Percentiles rank a stretch among this genome's conserved stretches.
Evolutionary conservation across 352 stramenopile genomes (phyloP).

Genomic region (Phytophthora chlamydospora): DNA sequence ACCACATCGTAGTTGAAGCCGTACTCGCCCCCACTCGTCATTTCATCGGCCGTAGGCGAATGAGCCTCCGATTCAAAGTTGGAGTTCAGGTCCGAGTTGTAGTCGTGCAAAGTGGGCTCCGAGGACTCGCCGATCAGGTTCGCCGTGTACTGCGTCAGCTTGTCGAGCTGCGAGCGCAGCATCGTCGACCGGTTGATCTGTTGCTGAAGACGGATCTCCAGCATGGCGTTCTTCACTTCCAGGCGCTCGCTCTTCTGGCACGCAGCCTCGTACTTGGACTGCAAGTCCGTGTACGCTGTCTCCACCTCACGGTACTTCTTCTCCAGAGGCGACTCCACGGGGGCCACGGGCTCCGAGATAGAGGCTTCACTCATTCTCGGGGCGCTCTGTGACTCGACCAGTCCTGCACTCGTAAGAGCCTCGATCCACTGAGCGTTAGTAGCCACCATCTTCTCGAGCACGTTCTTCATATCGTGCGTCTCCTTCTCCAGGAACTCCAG

Average conservation of each 20-base stretch:
- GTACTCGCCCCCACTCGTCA: constrained; percentile 42
- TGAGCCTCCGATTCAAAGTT: constrained; percentile 53
- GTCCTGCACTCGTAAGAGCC: constrained; percentile 43
- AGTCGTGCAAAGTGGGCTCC: constrained; percentile 56
- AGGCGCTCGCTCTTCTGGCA: constrained; percentile 52
- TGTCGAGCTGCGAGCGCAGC: constrained; percentile 70
- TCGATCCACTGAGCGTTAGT: constrained; percentile 80
- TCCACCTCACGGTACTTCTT: constrained; percentile 58
- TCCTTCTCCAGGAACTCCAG: constrained; percentile 74
- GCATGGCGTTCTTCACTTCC: constrained; percentile 64
- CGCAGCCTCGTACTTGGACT: constrained; percentile 60
- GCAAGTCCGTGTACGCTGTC: constrained; percentile 54
- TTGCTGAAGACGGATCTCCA: constrained; percentile 70
- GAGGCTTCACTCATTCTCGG: constrained; percentile 26
- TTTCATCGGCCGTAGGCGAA: constrained; percentile 46
- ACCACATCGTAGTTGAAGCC: constrained; percentile 48
- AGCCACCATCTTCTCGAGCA: constrained; percentile 72
- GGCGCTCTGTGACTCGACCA: constrained; percentile 16
- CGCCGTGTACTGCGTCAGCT: constrained; percentile 75
- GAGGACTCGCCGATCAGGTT: constrained; percentile 64
- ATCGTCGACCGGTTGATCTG: constrained; percentile 68
- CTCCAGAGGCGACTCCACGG: constrained; percentile 38
- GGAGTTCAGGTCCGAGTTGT: constrained; percentile 56
- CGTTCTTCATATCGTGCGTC: constrained; percentile 66
- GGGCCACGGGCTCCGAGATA: constrained; percentile 29